Base-by-base conservation (phyloP, 106 monocot species). In the Phalaenopsis equestris region DNA sequence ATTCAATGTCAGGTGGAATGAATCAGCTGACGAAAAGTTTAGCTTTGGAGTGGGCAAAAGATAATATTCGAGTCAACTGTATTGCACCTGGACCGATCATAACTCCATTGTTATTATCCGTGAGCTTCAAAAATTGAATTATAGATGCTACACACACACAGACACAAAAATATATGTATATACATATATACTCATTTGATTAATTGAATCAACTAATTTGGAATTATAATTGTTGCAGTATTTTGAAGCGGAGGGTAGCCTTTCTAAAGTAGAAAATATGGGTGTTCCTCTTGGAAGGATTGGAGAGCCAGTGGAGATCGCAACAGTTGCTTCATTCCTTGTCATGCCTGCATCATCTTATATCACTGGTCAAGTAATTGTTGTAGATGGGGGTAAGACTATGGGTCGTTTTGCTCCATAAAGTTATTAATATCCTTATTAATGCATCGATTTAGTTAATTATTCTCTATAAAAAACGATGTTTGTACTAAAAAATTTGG, bases 41-140 rank as follows among this genome's bases (percentile, higher is more conserved):
- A 14, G 88, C 88, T 9, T 75, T 55, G 48, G 88, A 88, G 73
- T 88, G 88, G 88, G 85, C 83, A 5, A 55, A 41, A 39, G 85
- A 88, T 42, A 80, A 77, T 8, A 46, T 75, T 18, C 75, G 45
- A 23, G 46, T 36, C 75, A 75, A 75, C 36, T 41, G 5, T 9
- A 75, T 75, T 16, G 74, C 74, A 0, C 75, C 75, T 1, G 45
- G 45, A 43, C 10, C 18, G 18, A 75, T 75, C 3, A 24, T 19
- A 4, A 75, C 75, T 46, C 75, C 75, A 36, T 46, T 75, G 18
- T 3, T 45, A 6, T 2, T 18, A 23, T 43, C 45, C 5, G 75
- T 75, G n/a, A 75, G 24, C 9, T 11, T 52, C 12, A 52, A 52
- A 52, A 52, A 2, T 47, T 8, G 8, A 47, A 18, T 58, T 58